Base-by-base conservation (phyloP, 352 stramenopile genomes). In the Peronospora farinosa region DNA sequence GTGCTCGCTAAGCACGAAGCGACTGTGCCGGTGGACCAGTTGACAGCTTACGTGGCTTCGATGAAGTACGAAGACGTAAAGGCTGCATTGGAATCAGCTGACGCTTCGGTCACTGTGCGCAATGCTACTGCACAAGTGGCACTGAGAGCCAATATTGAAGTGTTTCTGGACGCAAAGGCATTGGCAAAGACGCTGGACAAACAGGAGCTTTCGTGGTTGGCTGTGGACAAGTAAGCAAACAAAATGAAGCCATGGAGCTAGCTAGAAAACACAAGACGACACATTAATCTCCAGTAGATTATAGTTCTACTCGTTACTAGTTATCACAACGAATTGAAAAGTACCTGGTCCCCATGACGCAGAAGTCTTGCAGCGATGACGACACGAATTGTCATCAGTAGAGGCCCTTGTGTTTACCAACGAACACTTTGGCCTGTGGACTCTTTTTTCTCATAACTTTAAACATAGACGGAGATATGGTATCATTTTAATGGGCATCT, bases 51-150 rank as follows among this genome's bases (percentile, higher is more conserved):
- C 42, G 68, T 90, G 31, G 63, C 71, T 32, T 87, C 78, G 37
- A 92, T 92, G 81, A 78, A 84, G 47, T 92, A 87, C 54, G 66
- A 70, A 13, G 78, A 88, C 47, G 74, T 89, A n/a, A 83, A 89
- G 63, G 49, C 65, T n/a, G 60, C 64, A 17, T 50, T 86, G 11
- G 49, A 67, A 25, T 60, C 59, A 2, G 38, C 53, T 16, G 54
- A 55, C 15, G 67, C 57, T 9, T 54, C 64, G 32, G 40, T 92
- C 30, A 62, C 60, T 10, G 67, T 89, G 39, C 61, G 73, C 44
- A 73, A 75, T 27, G 54, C 57, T 11, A 63, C 67, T 23, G 70
- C 70, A 23, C 27, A 64, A 37, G 73, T 64, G 50, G 73, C 69
- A 40, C 67, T 92, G 8, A 60, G 59, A 48, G 67, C 78, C 35